These are phyloP conservation scores for Boletales sp. DNA, from an alignment of 768 basidiomycete species.

Conservation along the genomic window DNA sequence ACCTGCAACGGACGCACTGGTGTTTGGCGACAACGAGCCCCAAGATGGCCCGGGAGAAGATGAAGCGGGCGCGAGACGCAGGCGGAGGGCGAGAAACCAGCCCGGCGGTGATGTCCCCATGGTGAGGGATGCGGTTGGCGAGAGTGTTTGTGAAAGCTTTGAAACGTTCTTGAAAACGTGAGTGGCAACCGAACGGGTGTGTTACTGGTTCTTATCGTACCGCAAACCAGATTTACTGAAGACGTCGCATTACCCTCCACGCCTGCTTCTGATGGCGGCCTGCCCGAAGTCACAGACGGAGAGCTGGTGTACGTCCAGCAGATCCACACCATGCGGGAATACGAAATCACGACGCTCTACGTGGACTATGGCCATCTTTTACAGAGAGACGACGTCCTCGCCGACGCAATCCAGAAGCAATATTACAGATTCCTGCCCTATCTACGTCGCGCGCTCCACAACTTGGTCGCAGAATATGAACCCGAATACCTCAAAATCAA, in stretches of 20 bases:
- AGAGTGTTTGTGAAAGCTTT: slow-evolving; percentile 90
- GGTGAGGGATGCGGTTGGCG: slow-evolving; percentile 92
- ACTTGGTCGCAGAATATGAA: slow-evolving; percentile 84
- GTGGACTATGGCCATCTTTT: slow-evolving; percentile 93
- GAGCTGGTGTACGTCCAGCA: slow-evolving; percentile 86
- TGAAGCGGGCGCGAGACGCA: slow-evolving; percentile 40
- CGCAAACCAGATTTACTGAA: slow-evolving; percentile 67
- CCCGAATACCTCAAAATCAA: slow-evolving; percentile 96
- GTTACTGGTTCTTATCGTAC: background rate
- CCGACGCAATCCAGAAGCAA: slow-evolving; percentile 88
- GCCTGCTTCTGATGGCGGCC: slow-evolving; percentile 69
- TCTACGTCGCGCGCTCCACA: slow-evolving; percentile 85
- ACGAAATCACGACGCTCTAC: slow-evolving; percentile 92
- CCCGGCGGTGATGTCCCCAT: slow-evolving; percentile 70
- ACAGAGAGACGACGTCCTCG: slow-evolving; percentile 87
- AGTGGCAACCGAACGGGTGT: slow-evolving; percentile 24
- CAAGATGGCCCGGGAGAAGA: slow-evolving; percentile 39
- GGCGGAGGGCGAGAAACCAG: slow-evolving; percentile 40
- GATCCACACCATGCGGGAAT: slow-evolving; percentile 92
- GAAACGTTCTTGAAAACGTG: slow-evolving; percentile 90
- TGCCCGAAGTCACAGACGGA: slow-evolving; percentile 51
- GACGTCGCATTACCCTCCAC: slow-evolving; percentile 76
- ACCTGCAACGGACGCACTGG: slow-evolving; percentile 49
- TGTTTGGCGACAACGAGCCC: slow-evolving; percentile 51
- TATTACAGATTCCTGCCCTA: slow-evolving; percentile 98